Evolutionary conservation across 2,329 filamentous ascomycete genomes (phyloP), one percentile per base, ranked within the genome.

Genomic region (Arthrobotrys entomopaga): DNA sequence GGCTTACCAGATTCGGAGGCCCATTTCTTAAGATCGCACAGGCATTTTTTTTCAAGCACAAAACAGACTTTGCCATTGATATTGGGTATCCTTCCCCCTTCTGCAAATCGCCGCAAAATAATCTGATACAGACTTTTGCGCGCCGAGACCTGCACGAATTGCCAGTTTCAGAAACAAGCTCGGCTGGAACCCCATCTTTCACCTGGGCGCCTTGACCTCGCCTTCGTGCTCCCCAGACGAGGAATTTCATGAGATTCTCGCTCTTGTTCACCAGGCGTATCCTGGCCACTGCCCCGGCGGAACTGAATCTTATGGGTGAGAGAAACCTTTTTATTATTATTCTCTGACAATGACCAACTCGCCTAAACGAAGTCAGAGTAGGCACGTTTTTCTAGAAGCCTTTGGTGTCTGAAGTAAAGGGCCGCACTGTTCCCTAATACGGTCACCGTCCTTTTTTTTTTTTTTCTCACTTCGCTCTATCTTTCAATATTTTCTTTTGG

Each of bases 161-260:
- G 57, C 70, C 63, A 63, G 64, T 63, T 74, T 63, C 50, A 74
- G 70, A 74, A 66, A 67, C 63, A 74, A 66, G 70, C 70, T 74
- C 70, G 70, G 70, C 34, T 74, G 70, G 70, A 63, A 67, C 70
- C 70, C 70, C 70, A 74, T 67, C 57, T 67, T 74, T 61, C 63
- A 63, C 64, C 63, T 74, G 70, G 58, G 63, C 63, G 58, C 60
- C 63, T 67, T 63, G 63, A 66, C 57, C 63, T 66, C 56, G 63
- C 63, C 63, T 74, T 74, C 49, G 70, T 72, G 22, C 56, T 65
- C 69, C 61, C 56, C 54, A 65, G 61, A 57, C 26, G 34, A 22
- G 50, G 16, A 56, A 43, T 42, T 38, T 29, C 40, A 40, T 61
- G 56, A 59, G 48, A 29, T 20, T 34, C 43, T 42, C 52, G 20